Base-by-base conservation (phyloP, 148 eudicot genomes). In the Drosera capensis region DNA sequence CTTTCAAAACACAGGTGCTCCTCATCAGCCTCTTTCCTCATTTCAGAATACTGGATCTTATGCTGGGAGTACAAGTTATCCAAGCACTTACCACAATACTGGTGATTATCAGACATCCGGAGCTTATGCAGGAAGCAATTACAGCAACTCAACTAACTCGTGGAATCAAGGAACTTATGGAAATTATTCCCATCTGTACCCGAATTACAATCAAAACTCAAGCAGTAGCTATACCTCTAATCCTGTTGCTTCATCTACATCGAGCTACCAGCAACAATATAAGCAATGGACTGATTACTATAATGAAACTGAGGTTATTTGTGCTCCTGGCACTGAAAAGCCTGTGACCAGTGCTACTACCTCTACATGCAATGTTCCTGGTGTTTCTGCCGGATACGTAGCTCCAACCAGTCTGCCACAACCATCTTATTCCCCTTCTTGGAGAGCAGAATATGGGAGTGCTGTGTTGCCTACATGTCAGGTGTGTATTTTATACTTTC, bases 21-120 rank as follows among this genome's bases (percentile, higher is more conserved):
- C 95, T 80, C 74, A 90, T 71, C 99, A 90, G 99, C 88, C 94
- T 74, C 56, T 70, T 80, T 80, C 99, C 78, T 84, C 95, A 78
- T 90, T 84, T 85, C 94, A 78, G 79, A 84, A 85, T 85, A 68
- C 94, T 55, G 95, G 86, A 78, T 84, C 99, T 75, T 81, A 80
- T 84, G 84, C 94, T 76, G 95, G 77, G 62, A 71, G 95, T 67
- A 60, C 94, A 68, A 77, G 84, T 92, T 81, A 85, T 71, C 64
- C 99, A 80, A 81, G 79, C 87, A 92, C 99, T 92, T 81, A 92
- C 68, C 81, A 85, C 94, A 81, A 81, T 92, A 81, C 92, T 84
- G 94, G 74, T 90, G 87, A 84, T 90, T 90, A 90, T 80, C 95
- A 90, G 95, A 90, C 95, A 68, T 65, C 92, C 71, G 97, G 84